phyloP scores from a whole-genome alignment of 169 alveolate genomes.

The Eimeria maxima region DNA sequence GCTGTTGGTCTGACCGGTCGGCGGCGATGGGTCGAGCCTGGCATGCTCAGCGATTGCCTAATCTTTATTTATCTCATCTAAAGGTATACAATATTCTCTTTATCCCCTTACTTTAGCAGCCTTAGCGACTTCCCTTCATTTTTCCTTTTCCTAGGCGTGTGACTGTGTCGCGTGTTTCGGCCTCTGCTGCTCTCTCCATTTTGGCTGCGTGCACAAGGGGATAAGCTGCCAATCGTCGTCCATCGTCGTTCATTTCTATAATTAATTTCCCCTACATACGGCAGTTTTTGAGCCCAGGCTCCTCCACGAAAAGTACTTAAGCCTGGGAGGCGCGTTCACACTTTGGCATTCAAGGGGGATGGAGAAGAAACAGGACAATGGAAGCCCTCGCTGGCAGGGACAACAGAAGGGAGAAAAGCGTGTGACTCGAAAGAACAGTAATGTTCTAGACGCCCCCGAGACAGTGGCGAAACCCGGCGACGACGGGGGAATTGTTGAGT shows the following conservation, averaged over 20 bases:
- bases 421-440: neutral
- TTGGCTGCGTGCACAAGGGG: neutral
- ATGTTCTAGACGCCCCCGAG: neutral
- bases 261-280: neutral
- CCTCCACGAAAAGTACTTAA: neutral
- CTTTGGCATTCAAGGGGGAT: neutral
- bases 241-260: neutral
- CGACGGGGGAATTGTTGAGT: neutral
- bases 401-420: neutral
- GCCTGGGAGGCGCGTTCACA: neutral
- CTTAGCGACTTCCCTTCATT: neutral
- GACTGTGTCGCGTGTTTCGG: neutral
- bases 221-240: neutral
- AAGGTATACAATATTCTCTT: neutral
- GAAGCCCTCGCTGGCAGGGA: conserved; percentile 1
- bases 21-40: conserved; percentile 12
- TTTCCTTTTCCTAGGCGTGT: neutral
- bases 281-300: neutral
- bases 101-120: too few relatives aligned
- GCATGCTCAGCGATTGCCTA: neutral
- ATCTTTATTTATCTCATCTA: neutral
- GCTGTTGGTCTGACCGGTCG: conserved; percentile 29
- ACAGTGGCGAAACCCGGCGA: neutral
- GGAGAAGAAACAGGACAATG: neutral
- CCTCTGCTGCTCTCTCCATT: neutral